Base-by-base conservation (phyloP, 768 basidiomycete species). In the Tephrocybe sp. region DNA sequence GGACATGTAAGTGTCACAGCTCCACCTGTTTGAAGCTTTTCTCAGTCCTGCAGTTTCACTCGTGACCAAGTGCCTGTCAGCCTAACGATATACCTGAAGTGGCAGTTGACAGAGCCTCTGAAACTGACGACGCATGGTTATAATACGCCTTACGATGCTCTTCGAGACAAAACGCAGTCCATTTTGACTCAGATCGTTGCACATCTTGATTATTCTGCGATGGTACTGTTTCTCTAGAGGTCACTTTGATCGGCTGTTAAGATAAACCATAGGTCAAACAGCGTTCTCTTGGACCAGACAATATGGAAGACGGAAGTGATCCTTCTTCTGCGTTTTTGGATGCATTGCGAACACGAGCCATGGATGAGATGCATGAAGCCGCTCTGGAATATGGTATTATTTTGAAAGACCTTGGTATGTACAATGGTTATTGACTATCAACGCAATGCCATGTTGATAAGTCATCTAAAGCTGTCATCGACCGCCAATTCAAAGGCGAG, bases 401-500 rank as follows among this genome's bases (percentile, higher is more conserved):
- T 32, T 66, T 92, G 43, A 89, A 89, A 67, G 90, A 92, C 55
- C 80, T 92, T 33, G 85, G 83, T 83, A 57, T 5, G 75, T 45
- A 13, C 0, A 14, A 14, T 7, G 42, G 19, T 13, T 32, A 20
- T 23, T 41, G 13, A 10, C 26, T 5, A 12, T 40, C 30, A 17
- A 42, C 10, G n/a, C 31, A 23, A 23, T 45, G 20, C 8, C 14
- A 46, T 39, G 1, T n/a, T 19, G 30, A 26, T 34, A 34, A 39
- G 51, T 54, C 49, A 41, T 19, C 19, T 13, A 31, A 50, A 84
- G 90, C 89, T 48, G 90, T 92, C 48, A 92, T 92, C 51, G 89
- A 92, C 62, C 74, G 90, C 26, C 86, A 91, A 59, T 92, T 92
- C 74, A 92, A 92, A 72, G 89, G 89, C 52, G 89, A 92, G 61